Conservation (phyloP, 768 basidiomycete species). For the Mycena galericulata region DNA sequence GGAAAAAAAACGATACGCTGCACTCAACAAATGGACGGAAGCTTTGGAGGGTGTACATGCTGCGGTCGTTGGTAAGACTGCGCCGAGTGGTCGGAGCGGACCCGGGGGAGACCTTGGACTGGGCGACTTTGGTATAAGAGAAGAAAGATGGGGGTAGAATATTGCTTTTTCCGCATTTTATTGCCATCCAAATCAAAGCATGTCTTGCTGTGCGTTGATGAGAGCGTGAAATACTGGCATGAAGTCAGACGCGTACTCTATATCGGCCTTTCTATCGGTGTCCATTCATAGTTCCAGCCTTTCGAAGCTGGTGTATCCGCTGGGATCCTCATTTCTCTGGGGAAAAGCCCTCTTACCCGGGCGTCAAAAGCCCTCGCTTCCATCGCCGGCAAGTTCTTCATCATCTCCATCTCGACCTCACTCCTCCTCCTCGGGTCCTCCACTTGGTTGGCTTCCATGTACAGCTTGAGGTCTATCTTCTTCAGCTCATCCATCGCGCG, state of each 20-base stretch:
- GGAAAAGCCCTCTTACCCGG: conserved; percentile 84
- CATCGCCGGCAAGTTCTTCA: conserved; percentile 71
- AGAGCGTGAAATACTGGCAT: no score
- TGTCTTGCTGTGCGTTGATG: conserved; percentile 36
- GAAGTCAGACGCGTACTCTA: no score
- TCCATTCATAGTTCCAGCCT: conserved; percentile 92
- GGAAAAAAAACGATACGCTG: conserved; percentile 87
- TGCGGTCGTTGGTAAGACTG: conserved; percentile 82
- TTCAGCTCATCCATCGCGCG: conserved; percentile 87
- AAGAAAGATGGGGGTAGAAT: conserved; percentile 50
- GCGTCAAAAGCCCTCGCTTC: conserved; percentile 82
- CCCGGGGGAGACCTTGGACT: conserved; percentile 50
- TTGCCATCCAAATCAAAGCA: conserved; percentile 32
- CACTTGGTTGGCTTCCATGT: conserved; percentile 77
- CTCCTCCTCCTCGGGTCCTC: conserved; percentile 80
- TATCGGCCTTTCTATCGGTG: conserved; percentile 67
- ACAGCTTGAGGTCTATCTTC: conserved; percentile 67
- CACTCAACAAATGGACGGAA: conserved; percentile 85
- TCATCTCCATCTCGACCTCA: conserved; percentile 64
- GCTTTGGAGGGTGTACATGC: conserved; percentile 83
- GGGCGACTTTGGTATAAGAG: conserved; percentile 48
- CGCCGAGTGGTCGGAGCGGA: conserved; percentile 52
- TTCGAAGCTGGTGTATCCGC: conserved; percentile 88
- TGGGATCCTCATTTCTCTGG: conserved; percentile 87
- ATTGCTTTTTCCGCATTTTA: conserved; percentile 25